phyloP scores from a whole-genome alignment of 176 grass and related monocot species.

The Oryza brachyantha region DNA sequence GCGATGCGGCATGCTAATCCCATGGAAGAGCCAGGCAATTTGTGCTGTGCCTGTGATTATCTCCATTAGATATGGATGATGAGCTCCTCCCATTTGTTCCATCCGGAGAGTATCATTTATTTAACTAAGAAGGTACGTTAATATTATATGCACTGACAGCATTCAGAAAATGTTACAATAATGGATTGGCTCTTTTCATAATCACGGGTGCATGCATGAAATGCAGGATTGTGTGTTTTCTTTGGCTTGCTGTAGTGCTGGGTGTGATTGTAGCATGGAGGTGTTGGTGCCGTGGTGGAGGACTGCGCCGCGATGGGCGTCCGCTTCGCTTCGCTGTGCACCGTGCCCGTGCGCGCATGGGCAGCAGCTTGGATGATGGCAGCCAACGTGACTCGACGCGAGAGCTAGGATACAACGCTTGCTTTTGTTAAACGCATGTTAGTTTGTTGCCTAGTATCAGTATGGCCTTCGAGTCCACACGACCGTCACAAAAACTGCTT shows the following conservation, averaged over 20 bases:
- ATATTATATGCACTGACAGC: neutral
- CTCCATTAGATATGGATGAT: neutral
- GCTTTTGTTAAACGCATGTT: constrained; percentile 10
- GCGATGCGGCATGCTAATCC: neutral
- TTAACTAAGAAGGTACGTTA: neutral
- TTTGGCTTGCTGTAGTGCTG: neutral
- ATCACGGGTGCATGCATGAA: neutral
- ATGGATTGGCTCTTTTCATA: neutral
- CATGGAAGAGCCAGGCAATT: constrained; percentile 6
- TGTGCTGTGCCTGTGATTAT: constrained; percentile 2
- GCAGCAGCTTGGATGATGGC: neutral
- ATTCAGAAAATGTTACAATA: neutral
- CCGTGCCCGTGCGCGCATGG: constrained; percentile 7
- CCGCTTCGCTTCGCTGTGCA: neutral
- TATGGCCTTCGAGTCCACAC: neutral
- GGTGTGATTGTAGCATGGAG: neutral
- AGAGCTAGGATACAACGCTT: constrained; percentile 22
- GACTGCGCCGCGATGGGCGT: neutral
- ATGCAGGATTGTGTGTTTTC: neutral
- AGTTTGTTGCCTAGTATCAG: neutral
- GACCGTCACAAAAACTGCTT: neutral
- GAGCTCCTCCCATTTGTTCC: neutral
- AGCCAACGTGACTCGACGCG: neutral
- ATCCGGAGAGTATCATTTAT: neutral
- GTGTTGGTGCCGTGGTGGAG: neutral